Percentiles rank a stretch among this genome's conserved stretches.
phyloP scores from a whole-genome alignment of 768 basidiomycete genomes.

The Rhodotorula kratochvilovae region DNA sequence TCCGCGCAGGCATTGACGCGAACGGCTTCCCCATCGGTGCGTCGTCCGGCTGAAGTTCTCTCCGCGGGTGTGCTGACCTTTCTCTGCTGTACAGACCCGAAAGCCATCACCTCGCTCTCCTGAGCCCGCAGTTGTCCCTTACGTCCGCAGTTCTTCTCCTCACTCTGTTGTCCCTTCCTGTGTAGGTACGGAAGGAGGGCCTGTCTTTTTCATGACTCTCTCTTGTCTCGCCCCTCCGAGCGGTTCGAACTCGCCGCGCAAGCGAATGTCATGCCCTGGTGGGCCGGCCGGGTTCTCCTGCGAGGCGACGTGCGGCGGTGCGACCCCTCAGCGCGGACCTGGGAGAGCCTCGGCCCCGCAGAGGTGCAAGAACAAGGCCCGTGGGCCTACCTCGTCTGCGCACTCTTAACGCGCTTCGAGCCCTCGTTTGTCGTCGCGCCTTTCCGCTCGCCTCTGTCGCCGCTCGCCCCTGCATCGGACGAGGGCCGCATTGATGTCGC shows the following conservation, averaged over 20 bases:
- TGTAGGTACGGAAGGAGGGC: too few species aligned
- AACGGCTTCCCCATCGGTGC: slow-evolving; percentile 34
- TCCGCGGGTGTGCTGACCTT: not conserved
- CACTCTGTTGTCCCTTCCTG: not conserved
- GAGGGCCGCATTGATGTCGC: slow-evolving; percentile 63
- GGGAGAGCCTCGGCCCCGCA: slow-evolving; percentile 48
- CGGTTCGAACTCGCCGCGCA: slow-evolving; percentile 81
- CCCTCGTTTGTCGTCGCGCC: slow-evolving; percentile 73
- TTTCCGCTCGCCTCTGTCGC: slow-evolving; percentile 44
- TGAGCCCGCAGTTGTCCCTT: not conserved
- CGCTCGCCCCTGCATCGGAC: slow-evolving; percentile 47
- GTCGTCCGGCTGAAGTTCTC: not conserved
- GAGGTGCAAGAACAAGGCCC: slow-evolving; percentile 54
- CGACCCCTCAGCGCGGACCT: slow-evolving; percentile 54
- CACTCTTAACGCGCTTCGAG: slow-evolving; percentile 74
- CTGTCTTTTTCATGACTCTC: too few species aligned
- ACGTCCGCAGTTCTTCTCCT: not conserved
- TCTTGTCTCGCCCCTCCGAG: too few species aligned
- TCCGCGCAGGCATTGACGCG: slow-evolving; percentile 22
- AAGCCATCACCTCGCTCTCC: slow-evolving; percentile 28
- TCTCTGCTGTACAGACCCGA: slow-evolving; percentile 8
- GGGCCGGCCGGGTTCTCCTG: slow-evolving; percentile 59
- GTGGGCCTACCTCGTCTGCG: slow-evolving; percentile 78
- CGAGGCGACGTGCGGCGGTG: slow-evolving; percentile 57
- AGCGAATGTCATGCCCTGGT: slow-evolving; percentile 70